Evolutionary conservation across 2,329 filamentous ascomycete genomes (phyloP), one percentile per base, ranked within the genome.

Genomic region (Colletotrichum musae): DNA sequence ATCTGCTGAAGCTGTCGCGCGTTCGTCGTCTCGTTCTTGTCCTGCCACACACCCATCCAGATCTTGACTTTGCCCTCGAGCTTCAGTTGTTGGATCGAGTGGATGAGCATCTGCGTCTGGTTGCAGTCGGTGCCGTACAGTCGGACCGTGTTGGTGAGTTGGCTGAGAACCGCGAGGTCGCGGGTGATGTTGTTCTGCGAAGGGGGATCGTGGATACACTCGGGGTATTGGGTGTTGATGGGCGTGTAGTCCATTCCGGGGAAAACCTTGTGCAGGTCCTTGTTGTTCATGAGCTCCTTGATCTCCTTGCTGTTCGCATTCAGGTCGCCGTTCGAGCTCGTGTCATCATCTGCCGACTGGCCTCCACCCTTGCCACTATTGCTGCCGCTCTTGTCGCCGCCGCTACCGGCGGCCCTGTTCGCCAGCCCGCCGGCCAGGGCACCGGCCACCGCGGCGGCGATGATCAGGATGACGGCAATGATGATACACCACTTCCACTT

Each of bases 81-180:
- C 60, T 92, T 86, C 13, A 98, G 86, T 58, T 87, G 87, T 66
- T 93, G 86, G 74, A 98, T 92, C 21, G 95, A 91, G 75, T 96
- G 91, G 9, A 98, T 84, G 1, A 97, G 89, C 93, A 98, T 96
- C 80, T 97, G 89, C 0, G 95, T 98, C 81, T 98, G 95, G 80
- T 98, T 98, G 86, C 95, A 98, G 82, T 98, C 95, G 13, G 94
- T 98, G 58, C 95, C 95, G 78, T 98, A 98, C 1, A 98, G 86
- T 7, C 95, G 92, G 56, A 98, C 88, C 3, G 91, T 91, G 78
- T 97, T 95, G 69, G 94, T 97, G 51, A 98, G 85, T 78, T 97
- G 94, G 13, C 93, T 94, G 59, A 98, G 89, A 10, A 98, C 91
- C 1, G 96, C 95, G 68, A 98, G 84, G 78, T 98, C 95, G 61